Percentiles rank a stretch among this genome's conserved stretches.
phyloP scores from a whole-genome alignment of 2,329 filamentous ascomycete genomes.

The Myotisia sp. region DNA sequence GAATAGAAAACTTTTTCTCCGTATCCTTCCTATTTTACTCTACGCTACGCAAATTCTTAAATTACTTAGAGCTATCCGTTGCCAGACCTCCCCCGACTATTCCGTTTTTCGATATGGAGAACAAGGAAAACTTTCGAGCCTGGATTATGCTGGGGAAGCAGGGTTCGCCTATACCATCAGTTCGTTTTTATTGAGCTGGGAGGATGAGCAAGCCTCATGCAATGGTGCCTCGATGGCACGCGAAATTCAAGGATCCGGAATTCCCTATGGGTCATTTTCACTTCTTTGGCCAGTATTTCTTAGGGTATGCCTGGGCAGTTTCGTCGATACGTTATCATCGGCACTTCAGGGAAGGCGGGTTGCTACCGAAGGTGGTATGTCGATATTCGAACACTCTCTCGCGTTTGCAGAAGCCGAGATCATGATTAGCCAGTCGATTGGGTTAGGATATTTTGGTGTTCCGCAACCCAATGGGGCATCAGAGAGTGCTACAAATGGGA shows the following conservation, averaged over 20 bases:
- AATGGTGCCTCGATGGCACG: conserved; percentile 58
- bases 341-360: conserved; percentile 71
- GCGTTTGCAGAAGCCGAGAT: conserved; percentile 93
- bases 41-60: conserved; percentile 54
- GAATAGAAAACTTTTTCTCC: conserved; percentile 55
- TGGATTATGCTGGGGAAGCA: conserved; percentile 57
- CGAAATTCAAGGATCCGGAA: conserved; percentile 34
- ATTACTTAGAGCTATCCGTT: conserved; percentile 74
- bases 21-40: conserved; percentile 55
- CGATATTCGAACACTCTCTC: conserved; percentile 86
- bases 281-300: conserved; percentile 41
- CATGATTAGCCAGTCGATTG: conserved; percentile 65
- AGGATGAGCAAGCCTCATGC: conserved; percentile 63
- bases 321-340: conserved; percentile 76
- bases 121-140: conserved; percentile 46
- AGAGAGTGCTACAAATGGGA: conserved; percentile 23
- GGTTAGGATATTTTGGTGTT: conserved; percentile 50
- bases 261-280: conserved; percentile 63
- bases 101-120: conserved; percentile 55
- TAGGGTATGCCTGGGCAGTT: conserved; percentile 55
- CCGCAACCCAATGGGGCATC: conserved; percentile 30
- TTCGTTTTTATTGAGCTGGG: conserved; percentile 56
- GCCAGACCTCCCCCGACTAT: conserved; percentile 70
- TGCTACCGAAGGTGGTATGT: conserved; percentile 84
- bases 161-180: conserved; percentile 58